Base-by-base conservation (phyloP, 192 early-diverging fungal species). In the Rhizophlyctis rosea region DNA sequence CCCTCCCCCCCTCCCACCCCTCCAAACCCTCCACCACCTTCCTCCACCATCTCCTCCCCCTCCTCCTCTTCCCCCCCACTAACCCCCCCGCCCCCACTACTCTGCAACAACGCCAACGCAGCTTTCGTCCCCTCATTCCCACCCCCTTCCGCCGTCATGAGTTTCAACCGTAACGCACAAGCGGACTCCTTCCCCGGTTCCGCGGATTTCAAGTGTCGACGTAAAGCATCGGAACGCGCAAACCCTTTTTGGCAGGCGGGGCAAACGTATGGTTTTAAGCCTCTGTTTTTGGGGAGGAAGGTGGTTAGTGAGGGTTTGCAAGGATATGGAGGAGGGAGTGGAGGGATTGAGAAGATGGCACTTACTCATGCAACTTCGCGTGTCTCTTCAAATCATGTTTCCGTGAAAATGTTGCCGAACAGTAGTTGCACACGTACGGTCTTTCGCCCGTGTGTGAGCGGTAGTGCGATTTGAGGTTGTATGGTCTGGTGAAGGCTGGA, bases 301-400 rank as follows among this genome's bases (percentile, higher is more conserved):
- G 34, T 36, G 50, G 34, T 27, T 62, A 14, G 21, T 5, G 39
- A 24, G 36, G 33, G 28, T 25, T 57, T 57, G 34, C 28, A 2
- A 34, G 28, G n/a, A 59, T 0, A 30, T 27, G n/a, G 16, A 48
- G 27, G 18, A 25, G 51, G 25, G 3, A 55, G n/a, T 7, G n/a
- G 3, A 27, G n/a, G 29, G 25, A 55, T 4, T 21, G 54, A 5
- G 3, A 55, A 30, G 54, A 4, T 3, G 44, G 3, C 13, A 67
- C 67, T 2, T 73, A 69, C 71, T 59, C 47, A 54, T 76, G 74
- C 27, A 77, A 56, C 57, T 77, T 77, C 27, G 48, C 30, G 48
- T 91, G 90, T 21, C 94, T 85, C 70, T 92, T 95, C 44, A 94
- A 79, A 74, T 97, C 94, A 69, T 97, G 93, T 55, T 91, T 88